Base-by-base conservation (phyloP, 2,329 filamentous ascomycete genomes). In the Fusarium sp. region DNA sequence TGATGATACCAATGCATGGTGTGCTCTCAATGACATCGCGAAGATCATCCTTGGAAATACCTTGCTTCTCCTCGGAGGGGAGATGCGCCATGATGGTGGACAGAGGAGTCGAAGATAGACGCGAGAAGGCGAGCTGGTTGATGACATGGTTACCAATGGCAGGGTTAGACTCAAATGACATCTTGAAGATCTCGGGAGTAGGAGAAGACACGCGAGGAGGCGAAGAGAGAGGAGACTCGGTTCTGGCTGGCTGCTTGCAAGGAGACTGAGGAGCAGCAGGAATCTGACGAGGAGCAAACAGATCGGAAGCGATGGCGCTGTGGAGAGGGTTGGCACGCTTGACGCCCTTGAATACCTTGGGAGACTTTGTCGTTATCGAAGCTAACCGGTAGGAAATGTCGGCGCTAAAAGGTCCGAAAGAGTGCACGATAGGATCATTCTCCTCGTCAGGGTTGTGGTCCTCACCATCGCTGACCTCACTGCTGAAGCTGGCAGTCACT, bases 71-170 rank as follows among this genome's bases (percentile, higher is more conserved):
- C 69, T 90, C 87, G 3, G 86, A 77, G 4, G 96, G 96, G 15
- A 99, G 90, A 78, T 97, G 93, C 80, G 90, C 91, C 83, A 98
- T 87, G 62, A 99, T 96, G 53, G 91, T 93, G 2, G 95, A 97
- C 52, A 98, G 87, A 7, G 96, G 95, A 30, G 94, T 96, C 0
- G 95, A 97, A 18, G 95, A 95, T 10, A 98, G 87, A 32, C 95
- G 93, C 3, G 96, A 98, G 81, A 93, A 99, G 35, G 96, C 96
- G 33, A 99, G 89, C 82, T 99, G 96, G 81, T 98, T 98, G 79
- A 96, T 88, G 69, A 97, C 90, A 79, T 99, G 96, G 81, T 98
- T 97, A 75, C 88, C 88, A 71, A 96, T 79, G 33, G 79, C 71
- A 23, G 82, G 80, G 58, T 85, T 81, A 44, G 84, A 76, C 54